phyloP scores from a whole-genome alignment of 2,329 filamentous ascomycete species.

The Clathrospora elynae region DNA sequence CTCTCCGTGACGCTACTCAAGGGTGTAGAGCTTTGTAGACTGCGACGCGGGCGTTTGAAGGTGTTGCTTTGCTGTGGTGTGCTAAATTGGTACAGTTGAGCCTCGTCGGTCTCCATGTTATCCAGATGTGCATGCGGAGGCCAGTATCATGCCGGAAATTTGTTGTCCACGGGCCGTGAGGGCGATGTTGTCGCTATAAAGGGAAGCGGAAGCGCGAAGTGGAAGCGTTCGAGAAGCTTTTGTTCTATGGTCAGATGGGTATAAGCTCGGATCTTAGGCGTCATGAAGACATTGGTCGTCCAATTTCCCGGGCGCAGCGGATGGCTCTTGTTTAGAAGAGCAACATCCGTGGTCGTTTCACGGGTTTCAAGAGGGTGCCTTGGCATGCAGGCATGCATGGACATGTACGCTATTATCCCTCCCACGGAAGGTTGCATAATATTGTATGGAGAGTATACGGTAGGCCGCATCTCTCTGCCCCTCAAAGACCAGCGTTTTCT shows the following conservation, averaged over 20 bases:
- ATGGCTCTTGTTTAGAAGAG: conserved; percentile 47
- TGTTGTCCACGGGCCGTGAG: conserved; percentile 37
- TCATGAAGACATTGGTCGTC: conserved; percentile 50
- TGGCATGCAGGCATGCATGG: conserved; percentile 45
- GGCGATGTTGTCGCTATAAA: conserved; percentile 33
- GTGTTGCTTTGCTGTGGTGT: conserved; percentile 43
- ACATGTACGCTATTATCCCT: conserved; percentile 31
- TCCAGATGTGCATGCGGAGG: conserved; percentile 35
- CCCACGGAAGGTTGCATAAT: conserved; percentile 39
- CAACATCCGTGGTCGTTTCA: conserved; percentile 26
- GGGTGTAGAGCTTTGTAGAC: conserved; percentile 45
- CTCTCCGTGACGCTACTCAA: conserved; percentile 45
- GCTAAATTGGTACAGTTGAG: conserved; percentile 45
- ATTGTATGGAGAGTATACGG: conserved; percentile 34
- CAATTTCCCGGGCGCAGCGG: conserved; percentile 48
- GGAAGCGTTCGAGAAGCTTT: conserved; percentile 47
- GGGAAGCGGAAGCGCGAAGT: conserved; percentile 34
- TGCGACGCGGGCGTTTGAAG: conserved; percentile 48
- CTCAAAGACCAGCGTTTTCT: conserved; percentile 1
- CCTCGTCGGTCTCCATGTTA: conserved; percentile 48
- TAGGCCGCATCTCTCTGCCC: conserved; percentile 21
- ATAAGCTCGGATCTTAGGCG: conserved; percentile 43
- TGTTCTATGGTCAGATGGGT: conserved; percentile 38
- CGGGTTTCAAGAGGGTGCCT: conserved; percentile 33
- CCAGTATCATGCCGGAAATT: conserved; percentile 46